Conservation (phyloP, 192 early-diverging fungal genomes). For the Geranomyces variabilis region DNA sequence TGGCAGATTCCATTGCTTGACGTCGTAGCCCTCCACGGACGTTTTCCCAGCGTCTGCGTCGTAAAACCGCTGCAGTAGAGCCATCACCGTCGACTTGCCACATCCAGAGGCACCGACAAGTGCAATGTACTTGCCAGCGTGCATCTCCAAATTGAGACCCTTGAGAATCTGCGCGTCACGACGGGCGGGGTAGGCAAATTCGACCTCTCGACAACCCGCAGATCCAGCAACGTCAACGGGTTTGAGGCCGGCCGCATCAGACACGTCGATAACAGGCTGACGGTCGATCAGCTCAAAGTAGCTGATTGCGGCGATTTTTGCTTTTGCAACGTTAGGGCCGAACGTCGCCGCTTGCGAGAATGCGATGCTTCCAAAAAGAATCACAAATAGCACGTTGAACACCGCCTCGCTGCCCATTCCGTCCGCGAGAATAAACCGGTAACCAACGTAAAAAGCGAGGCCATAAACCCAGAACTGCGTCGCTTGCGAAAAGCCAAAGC, state of each 20-base stretch:
- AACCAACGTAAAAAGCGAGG: slow-evolving; percentile 78
- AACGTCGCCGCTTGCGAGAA: slow-evolving; percentile 54
- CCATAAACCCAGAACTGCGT: slow-evolving; percentile 71
- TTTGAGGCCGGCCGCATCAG: slow-evolving; percentile 26
- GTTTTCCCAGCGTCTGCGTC: slow-evolving; percentile 70
- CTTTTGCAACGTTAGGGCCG: slow-evolving; percentile 69
- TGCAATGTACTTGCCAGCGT: slow-evolving; percentile 68
- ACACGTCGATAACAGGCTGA: slow-evolving; percentile 63
- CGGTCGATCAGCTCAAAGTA: slow-evolving; percentile 65
- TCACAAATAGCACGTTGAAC: slow-evolving; percentile 50
- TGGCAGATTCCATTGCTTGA: slow-evolving; percentile 64
- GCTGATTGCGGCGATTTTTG: slow-evolving; percentile 69
- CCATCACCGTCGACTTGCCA: slow-evolving; percentile 83
- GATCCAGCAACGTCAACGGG: slow-evolving; percentile 65
- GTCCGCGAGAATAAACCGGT: slow-evolving; percentile 55
- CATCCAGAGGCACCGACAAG: slow-evolving; percentile 86
- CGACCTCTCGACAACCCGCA: slow-evolving; percentile 58
- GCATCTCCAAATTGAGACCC: slow-evolving; percentile 60
- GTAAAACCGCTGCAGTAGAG: slow-evolving; percentile 89
- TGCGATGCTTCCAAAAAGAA: slow-evolving; percentile 70
- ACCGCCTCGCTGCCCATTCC: slow-evolving; percentile 41
- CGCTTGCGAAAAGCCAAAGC: slow-evolving; percentile 72
- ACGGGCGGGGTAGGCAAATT: slow-evolving; percentile 73
- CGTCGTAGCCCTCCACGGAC: slow-evolving; percentile 42
- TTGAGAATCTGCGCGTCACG: slow-evolving; percentile 56